Evolutionary conservation across 2,329 filamentous ascomycete genomes (phyloP).

Genomic region (Hymenoscyphus fraxineus): DNA sequence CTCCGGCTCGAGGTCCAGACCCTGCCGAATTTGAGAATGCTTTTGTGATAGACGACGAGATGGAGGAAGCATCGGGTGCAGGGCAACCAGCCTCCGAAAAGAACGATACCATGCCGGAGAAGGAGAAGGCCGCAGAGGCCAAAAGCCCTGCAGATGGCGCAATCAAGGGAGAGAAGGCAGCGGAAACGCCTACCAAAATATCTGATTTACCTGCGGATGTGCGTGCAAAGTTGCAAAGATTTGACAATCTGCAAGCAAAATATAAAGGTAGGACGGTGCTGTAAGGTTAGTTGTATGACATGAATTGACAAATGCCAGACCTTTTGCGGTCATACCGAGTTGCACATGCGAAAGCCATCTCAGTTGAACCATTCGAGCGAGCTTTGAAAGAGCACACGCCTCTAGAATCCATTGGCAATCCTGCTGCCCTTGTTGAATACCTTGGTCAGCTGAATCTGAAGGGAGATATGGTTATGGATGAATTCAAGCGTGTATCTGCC

Average conservation of each 20-base stretch:
- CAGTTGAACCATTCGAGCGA: constrained; percentile 91
- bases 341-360: constrained; percentile 79
- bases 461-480: constrained; percentile 89
- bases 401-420: constrained; percentile 81
- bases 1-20: constrained; percentile 52
- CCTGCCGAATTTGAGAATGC: constrained; percentile 84
- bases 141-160: constrained; percentile 29
- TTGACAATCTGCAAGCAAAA: constrained; percentile 85
- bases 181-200: constrained; percentile 19
- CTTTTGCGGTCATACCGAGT: constrained; percentile 87
- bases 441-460: constrained; percentile 81
- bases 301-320: constrained; percentile 49
- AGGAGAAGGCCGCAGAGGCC: constrained; percentile 27
- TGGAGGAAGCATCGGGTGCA: constrained; percentile 62
- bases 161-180: constrained; percentile 27
- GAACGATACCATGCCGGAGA: constrained; percentile 22
- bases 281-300: background rate
- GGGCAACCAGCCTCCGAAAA: constrained; percentile 30
- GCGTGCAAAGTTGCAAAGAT: constrained; percentile 69
- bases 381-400: constrained; percentile 89
- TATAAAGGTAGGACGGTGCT: constrained; percentile 66
- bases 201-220: constrained; percentile 64
- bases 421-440: constrained; percentile 81
- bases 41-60: constrained; percentile 79
- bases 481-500: constrained; percentile 78